Conservation (phyloP, 352 stramenopile species). For the Phytophthora fragariaefolia region DNA sequence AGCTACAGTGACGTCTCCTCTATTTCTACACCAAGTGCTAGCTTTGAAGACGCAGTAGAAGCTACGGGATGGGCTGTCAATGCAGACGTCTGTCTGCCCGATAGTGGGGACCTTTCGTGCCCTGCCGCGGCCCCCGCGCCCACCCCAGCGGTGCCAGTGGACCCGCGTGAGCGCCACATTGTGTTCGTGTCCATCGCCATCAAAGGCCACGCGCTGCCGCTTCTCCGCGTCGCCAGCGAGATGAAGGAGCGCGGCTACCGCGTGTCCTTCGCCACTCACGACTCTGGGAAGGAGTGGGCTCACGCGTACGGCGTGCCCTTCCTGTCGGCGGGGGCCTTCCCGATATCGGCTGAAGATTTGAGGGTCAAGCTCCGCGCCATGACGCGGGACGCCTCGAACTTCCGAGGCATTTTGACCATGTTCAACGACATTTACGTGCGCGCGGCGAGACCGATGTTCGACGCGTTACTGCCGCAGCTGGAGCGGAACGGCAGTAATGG, state of each 20-base stretch:
- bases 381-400: slow-evolving; percentile 84
- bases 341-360: slow-evolving; percentile 77
- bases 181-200: slow-evolving; percentile 87
- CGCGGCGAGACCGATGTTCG: slow-evolving; percentile 80
- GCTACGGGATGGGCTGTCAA: slow-evolving; percentile 8
- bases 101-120: slow-evolving; percentile 30
- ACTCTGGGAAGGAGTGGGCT: slow-evolving; percentile 81
- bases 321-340: slow-evolving; percentile 75
- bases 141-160: slow-evolving; percentile 8
- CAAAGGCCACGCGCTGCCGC: slow-evolving; percentile 76
- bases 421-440: slow-evolving; percentile 90
- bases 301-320: slow-evolving; percentile 61
- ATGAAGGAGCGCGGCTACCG: slow-evolving; percentile 77
- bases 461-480: slow-evolving; percentile 66
- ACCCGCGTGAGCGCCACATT: slow-evolving; percentile 54
- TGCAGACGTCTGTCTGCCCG: slow-evolving; percentile 21
- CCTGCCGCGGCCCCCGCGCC: slow-evolving; percentile 1
- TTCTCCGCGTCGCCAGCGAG: slow-evolving; percentile 78
- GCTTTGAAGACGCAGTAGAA: slow-evolving; percentile 12
- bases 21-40: slow-evolving; percentile 16
- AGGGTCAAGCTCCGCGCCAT: slow-evolving; percentile 76
- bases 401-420: slow-evolving; percentile 88
- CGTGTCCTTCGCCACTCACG: slow-evolving; percentile 86
- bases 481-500: slow-evolving; percentile 22
- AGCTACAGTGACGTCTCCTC: slow-evolving; percentile 24